Evolutionary conservation across 371 early-diverging fungal genomes (phyloP).

Genomic region (Globomyces sp.): DNA sequence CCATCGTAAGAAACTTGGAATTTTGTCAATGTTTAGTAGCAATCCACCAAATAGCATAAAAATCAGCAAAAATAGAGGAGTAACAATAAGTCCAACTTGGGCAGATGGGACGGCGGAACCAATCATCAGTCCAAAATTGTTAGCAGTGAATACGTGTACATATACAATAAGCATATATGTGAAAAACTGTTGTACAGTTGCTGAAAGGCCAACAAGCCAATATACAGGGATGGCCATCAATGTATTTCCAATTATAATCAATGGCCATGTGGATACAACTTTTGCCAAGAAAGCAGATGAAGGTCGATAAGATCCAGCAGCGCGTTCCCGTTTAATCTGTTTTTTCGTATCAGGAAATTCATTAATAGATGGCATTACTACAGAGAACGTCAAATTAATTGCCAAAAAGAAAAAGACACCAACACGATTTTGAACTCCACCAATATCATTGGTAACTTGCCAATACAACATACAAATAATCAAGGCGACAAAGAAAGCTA

Average conservation of each 20-base stretch:
- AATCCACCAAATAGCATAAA: slow-evolving; percentile 54
- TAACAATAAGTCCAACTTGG: slow-evolving; percentile 48
- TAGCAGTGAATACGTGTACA: slow-evolving; percentile 31
- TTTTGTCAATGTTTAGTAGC: slow-evolving; percentile 41
- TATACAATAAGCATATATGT: slow-evolving; percentile 37
- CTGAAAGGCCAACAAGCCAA: slow-evolving; percentile 45
- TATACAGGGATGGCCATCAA: slow-evolving; percentile 38
- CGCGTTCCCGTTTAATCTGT: slow-evolving; percentile 51
- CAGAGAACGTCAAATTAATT: slow-evolving; percentile 51
- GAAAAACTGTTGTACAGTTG: slow-evolving; percentile 28
- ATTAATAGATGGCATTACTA: slow-evolving; percentile 46
- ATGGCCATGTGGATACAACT: slow-evolving; percentile 38
- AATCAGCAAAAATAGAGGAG: slow-evolving; percentile 42
- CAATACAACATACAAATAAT: slow-evolving; percentile 14
- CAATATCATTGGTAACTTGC: slow-evolving; percentile 25
- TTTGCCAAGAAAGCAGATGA: slow-evolving; percentile 51
- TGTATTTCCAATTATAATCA: slow-evolving; percentile 28
- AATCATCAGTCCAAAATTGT: slow-evolving; percentile 45
- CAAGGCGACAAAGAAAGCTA: slow-evolving; percentile 12
- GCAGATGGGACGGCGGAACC: slow-evolving; percentile 41
- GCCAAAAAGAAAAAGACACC: slow-evolving; percentile 53
- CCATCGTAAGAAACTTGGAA: slow-evolving; percentile 47
- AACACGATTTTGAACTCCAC: slow-evolving; percentile 45
- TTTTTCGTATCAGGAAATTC: slow-evolving; percentile 19
- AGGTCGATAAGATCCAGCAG: slow-evolving; percentile 48